Percentiles rank a stretch among this genome's conserved stretches.
These are phyloP conservation scores for Lactifluus volemus DNA, from an alignment of 768 basidiomycete species.

Conservation along the genomic window DNA sequence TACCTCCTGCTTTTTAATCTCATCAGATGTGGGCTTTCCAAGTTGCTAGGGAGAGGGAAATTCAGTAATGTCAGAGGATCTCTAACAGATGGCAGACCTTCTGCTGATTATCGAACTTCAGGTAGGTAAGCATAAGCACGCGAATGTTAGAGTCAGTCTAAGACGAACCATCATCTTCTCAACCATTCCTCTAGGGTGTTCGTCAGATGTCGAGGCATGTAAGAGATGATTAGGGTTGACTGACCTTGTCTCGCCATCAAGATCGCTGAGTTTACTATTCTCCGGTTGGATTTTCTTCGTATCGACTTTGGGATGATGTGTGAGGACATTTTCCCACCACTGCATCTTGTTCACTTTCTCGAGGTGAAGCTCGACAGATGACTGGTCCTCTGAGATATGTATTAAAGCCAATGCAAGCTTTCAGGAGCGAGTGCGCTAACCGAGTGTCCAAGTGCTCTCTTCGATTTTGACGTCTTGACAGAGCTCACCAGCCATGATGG, in stretches of 20 bases:
- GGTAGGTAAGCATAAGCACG: background rate
- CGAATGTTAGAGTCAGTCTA: conserved; percentile 1
- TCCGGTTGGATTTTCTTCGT: conserved; percentile 92
- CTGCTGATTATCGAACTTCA: conserved; percentile 70
- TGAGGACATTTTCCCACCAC: conserved; percentile 98
- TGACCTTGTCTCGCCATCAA: conserved; percentile 91
- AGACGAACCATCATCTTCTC: conserved; percentile 98
- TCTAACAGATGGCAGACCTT: conserved; percentile 37
- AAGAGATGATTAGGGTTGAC: background rate
- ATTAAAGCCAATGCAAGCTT: background rate
- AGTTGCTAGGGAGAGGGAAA: conserved; percentile 53
- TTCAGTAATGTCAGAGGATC: conserved; percentile 1
- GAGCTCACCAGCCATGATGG: conserved; percentile 82
- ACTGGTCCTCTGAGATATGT: conserved; percentile 58
- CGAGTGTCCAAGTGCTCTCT: conserved; percentile 94
- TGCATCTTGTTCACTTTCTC: conserved; percentile 82
- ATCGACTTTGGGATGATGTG: conserved; percentile 94
- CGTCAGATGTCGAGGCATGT: background rate
- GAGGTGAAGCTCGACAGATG: conserved; percentile 63
- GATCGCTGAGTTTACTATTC: conserved; percentile 92
- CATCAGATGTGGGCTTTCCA: conserved; percentile 93
- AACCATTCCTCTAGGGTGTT: conserved; percentile 72
- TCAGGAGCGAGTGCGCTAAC: conserved; percentile 37
- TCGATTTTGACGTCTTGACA: conserved; percentile 93
- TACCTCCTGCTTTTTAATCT: conserved; percentile 87